A percentile compares a stretch with the other conserved stretches of the same genome.
Conservation (phyloP, 192 early-diverging fungal species). For the Coemansia reversa region DNA sequence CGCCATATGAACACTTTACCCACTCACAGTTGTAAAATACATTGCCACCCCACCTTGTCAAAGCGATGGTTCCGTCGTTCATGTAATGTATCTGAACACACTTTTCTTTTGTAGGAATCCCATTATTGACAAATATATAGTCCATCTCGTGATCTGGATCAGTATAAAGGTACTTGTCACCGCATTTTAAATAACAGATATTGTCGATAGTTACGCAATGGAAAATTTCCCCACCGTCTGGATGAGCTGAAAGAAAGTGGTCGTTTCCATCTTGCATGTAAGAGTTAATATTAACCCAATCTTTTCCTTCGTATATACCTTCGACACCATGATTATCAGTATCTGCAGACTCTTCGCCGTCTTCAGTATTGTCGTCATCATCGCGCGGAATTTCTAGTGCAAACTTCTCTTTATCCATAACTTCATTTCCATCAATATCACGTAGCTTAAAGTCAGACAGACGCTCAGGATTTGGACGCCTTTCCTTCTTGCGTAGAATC, state of each 20-base stretch:
- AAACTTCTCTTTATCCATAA: constrained; percentile 2
- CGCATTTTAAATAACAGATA: constrained; percentile 2
- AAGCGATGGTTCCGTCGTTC: neutral
- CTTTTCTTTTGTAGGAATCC: constrained; percentile 1
- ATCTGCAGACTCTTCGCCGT: neutral
- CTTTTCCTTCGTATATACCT: neutral
- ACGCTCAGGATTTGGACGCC: neutral
- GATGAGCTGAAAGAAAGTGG: neutral
- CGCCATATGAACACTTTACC: constrained; percentile 5
- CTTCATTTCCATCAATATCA: neutral
- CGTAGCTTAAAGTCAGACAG: constrained; percentile 8
- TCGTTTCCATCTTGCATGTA: neutral
- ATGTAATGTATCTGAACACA: constrained; percentile 8
- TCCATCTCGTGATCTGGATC: neutral
- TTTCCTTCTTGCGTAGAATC: neutral
- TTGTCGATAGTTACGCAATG: constrained; percentile 5
- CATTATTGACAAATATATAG: neutral
- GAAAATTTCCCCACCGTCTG: neutral
- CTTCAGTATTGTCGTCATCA: neutral
- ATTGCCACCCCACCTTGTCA: neutral
- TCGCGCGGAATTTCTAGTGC: neutral
- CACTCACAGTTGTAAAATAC: neutral
- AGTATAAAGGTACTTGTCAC: neutral
- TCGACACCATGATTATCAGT: neutral
- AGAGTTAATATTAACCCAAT: neutral